Evolutionary conservation across 164 flowering plant species (phyloP), one percentile per base, ranked within the genome.

Genomic region (Cinnamomum chago): DNA sequence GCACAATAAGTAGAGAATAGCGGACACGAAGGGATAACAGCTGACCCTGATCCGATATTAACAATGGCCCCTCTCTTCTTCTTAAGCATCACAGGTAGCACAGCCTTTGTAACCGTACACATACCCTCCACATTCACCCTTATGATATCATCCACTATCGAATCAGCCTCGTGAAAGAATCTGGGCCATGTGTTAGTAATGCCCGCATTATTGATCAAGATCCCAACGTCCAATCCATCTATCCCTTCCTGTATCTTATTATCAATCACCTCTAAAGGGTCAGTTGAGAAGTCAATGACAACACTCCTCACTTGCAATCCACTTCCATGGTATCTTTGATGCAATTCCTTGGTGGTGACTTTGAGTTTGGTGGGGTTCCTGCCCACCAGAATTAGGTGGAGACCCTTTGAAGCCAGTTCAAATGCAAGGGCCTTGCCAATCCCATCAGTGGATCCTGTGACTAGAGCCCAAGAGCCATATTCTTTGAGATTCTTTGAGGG

Each of bases 361-460:
- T 80, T 79, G 11, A 91, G 84, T 78, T 93, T 91, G 17, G 79
- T 81, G 3, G 87, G 84, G 64, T 81, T 91, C 1, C 97, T 85
- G 70, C 89, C 98, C 9, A 90, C 90, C 65, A 93, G 74, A 62
- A 92, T 77, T 51, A 93, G 77, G 73, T 92, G 89, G 52, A 93
- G 88, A 24, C 97, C 94, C 55, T 84, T 86, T 5, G 83, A 73
- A 72, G 95, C 97, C 27, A 93, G 76, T 74, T 89, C 83, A 73
- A 90, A 90, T 20, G 97, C 94, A 74, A 91, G 86, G 35, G 83
- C 88, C 67, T 87, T 90, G 4, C 98, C 98, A 25, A 93, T 91
- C 13, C 98, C 98, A 67, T 93, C 94, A 7, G 98, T 90, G 5
- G 93, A 86, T 6, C 90, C 98, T 33, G 98, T 93, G 13, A 93